Conservation (phyloP, 805 yeast genomes). For the Candida argentea region DNA sequence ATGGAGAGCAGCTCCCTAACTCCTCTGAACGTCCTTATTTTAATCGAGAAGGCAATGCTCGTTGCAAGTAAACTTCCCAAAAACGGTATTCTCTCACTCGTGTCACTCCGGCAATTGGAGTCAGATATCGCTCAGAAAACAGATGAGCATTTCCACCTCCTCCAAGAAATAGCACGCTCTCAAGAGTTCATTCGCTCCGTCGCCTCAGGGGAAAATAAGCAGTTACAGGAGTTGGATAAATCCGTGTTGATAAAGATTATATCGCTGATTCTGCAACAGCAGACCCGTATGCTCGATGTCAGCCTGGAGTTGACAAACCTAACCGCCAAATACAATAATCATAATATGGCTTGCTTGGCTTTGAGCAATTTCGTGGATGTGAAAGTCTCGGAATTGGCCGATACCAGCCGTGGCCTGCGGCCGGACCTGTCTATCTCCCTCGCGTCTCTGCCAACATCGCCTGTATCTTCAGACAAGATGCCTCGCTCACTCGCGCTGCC, state of each 20-base stretch:
- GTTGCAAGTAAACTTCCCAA: slow-evolving; percentile 26
- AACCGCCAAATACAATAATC: slow-evolving; percentile 22
- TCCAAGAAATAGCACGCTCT: slow-evolving; percentile 19
- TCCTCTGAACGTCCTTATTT: slow-evolving; percentile 30
- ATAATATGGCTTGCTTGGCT: slow-evolving; percentile 34
- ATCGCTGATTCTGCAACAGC: slow-evolving; percentile 20
- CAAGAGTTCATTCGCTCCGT: slow-evolving; percentile 19
- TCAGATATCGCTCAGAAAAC: slow-evolving; percentile 17
- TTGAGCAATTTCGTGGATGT: slow-evolving; percentile 40
- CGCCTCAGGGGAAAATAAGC: slow-evolving; percentile 48
- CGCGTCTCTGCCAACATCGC: slow-evolving; percentile 6
- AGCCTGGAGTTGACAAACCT: slow-evolving; percentile 20
- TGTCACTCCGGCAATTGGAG: slow-evolving; percentile 18
- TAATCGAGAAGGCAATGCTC: slow-evolving; percentile 36
- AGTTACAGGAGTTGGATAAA: slow-evolving; percentile 41
- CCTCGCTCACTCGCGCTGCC: slow-evolving; percentile 2
- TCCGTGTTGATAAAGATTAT: slow-evolving; percentile 24
- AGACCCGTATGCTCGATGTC: slow-evolving; percentile 14
- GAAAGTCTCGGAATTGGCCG: too few relatives aligned
- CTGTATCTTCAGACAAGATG: slow-evolving; percentile 3
- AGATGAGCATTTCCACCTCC: slow-evolving; percentile 21
- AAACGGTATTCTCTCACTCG: slow-evolving; percentile 22
- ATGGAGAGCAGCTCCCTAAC: slow-evolving; percentile 12
- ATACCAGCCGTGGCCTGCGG: too few relatives aligned
- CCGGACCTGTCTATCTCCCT: slow-evolving; percentile 1